phyloP scores from a whole-genome alignment of 306 rosid species.

The Potentilla sterilis region DNA sequence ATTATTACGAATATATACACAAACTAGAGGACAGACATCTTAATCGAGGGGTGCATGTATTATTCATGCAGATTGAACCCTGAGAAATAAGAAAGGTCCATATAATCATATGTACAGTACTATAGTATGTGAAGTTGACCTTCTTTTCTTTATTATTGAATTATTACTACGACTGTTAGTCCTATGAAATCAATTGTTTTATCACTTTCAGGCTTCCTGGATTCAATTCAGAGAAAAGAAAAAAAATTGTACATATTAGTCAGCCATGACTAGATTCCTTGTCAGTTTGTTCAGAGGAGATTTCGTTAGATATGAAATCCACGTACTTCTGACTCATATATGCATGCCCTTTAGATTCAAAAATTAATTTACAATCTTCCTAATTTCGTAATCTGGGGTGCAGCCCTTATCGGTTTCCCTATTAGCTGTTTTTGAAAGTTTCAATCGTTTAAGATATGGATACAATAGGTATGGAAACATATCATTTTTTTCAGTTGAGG shows the following conservation, averaged over 20 bases:
- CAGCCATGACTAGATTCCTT: conserved; percentile 43
- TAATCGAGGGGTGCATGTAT: background rate
- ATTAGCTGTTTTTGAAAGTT: conserved; percentile 9
- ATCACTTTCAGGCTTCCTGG: background rate
- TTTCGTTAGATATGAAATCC: conserved; percentile 14
- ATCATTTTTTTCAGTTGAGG: conserved; percentile 36
- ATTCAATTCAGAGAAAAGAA: background rate
- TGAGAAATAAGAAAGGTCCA: too few species aligned
- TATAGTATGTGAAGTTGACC: background rate
- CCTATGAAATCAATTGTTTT: background rate
- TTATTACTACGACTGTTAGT: background rate
- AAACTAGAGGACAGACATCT: background rate
- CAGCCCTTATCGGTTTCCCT: background rate
- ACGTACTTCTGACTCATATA: conserved; percentile 28
- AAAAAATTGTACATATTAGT: background rate
- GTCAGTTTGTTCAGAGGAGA: conserved; percentile 16
- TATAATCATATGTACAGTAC: too few species aligned
- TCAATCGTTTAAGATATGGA: conserved; percentile 10
- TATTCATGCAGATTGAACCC: too few species aligned
- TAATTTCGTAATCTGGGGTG: background rate
- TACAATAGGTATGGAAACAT: background rate
- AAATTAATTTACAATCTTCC: background rate
- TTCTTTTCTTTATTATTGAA: background rate
- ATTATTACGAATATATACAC: background rate
- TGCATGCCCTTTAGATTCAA: background rate